Evolutionary conservation across 1,284 basidiomycete species (phyloP), one percentile per base, ranked within the genome.

Genomic region (Amylostereum areolatum): DNA sequence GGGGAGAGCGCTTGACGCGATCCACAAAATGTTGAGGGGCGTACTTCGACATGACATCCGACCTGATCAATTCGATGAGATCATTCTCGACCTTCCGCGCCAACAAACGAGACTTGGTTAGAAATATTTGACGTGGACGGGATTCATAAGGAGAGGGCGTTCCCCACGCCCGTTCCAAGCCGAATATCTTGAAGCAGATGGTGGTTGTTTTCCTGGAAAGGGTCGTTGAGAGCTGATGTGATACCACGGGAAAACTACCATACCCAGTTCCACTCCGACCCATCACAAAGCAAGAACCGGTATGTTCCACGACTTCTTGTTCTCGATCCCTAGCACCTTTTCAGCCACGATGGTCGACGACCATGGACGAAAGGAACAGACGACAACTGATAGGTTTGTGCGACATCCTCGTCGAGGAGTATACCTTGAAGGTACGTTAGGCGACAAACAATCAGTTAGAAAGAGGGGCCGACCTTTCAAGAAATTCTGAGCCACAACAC

Each of bases 241-340:
- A 36, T 12, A 10, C 11, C 25, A 1, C 33, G 12, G 7, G 31
- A 32, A 11, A 24, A 6, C 7, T 10, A 2, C 51, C 67, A 12
- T 57, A 81, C 81, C 83, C 82, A 0, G 83, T 86, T 4, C 84
- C 84, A 53, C 83, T 85, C 30, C 85, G 69, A 0, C 83, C 85
- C 2, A 85, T 58, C 11, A 86, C 83, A 57, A 80, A 85, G 50
- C 80, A 82, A 0, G 83, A 84, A 2, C 68, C 63, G 0, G 63
- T 64, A 55, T 83, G 72, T 41, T 83, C 75, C 7, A 83, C 73
- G 9, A 86, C 79, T 40, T 59, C 66, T 52, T 69, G 72, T 56
- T 86, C 83, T 32, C 72, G 62, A 0, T 70, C 59, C 0, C 82
- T 84, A 25, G 18, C 18, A 18, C 18, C 18, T 18, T 18, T 18